These are phyloP conservation scores for Mycena galericulata DNA, from an alignment of 768 basidiomycete genomes.

Conservation along the genomic window DNA sequence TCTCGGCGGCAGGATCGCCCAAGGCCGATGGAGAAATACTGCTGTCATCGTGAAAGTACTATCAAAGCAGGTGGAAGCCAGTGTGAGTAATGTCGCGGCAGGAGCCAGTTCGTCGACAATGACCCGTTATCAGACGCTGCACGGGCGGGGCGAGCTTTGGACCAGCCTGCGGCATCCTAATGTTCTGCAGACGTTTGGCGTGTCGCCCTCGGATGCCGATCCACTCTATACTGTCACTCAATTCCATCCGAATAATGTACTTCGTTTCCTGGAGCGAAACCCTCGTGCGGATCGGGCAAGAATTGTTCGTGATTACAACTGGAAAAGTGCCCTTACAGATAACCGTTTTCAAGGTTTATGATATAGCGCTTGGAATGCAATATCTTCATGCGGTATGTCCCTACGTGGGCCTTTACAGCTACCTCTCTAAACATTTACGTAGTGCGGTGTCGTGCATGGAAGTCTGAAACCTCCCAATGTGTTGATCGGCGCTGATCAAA, in stretches of 20 bases:
- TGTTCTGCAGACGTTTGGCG: conserved; percentile 40
- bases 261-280: conserved; percentile 35
- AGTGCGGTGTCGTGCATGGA: conserved; percentile 42
- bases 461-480: conserved; percentile 42
- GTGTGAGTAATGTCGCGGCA: conserved; percentile 15
- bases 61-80: conserved; percentile 20
- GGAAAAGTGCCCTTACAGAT: not conserved
- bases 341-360: conserved; percentile 31
- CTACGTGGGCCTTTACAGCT: not conserved
- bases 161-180: conserved; percentile 35
- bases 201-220: conserved; percentile 38
- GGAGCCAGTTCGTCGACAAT: not conserved
- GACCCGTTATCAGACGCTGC: conserved; percentile 30
- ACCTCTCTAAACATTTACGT: not conserved
- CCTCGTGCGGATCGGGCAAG: conserved; percentile 35
- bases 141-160: conserved; percentile 38
- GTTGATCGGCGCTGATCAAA: conserved; percentile 32
- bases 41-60: conserved; percentile 33
- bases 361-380: conserved; percentile 40
- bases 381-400: conserved; percentile 38
- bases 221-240: conserved; percentile 37
- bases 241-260: conserved; percentile 35
- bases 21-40: conserved; percentile 26
- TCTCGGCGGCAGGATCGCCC: conserved; percentile 24
- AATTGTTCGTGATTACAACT: conserved; percentile 31